Conservation (phyloP, 2,329 filamentous ascomycete species). For the Mycosphaerella arachidis region DNA sequence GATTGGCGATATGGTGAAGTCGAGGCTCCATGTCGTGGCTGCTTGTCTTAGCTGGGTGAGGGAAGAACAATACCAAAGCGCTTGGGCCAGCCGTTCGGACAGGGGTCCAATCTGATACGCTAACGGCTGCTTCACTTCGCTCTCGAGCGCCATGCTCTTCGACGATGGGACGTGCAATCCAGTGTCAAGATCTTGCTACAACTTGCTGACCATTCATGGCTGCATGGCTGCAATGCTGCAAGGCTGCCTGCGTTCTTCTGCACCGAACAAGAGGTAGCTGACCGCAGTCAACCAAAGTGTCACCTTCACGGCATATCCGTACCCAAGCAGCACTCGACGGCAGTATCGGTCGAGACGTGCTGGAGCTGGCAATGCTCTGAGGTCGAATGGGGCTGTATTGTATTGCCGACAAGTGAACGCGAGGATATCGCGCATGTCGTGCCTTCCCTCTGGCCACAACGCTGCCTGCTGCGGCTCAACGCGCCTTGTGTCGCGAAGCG, state of each 20-base stretch:
- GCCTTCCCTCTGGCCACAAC: neutral
- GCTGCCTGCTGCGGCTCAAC: neutral
- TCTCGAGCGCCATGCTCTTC: neutral
- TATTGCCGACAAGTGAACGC: neutral
- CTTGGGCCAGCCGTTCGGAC: neutral
- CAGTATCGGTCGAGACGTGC: neutral
- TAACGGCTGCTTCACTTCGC: neutral
- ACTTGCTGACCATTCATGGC: no score
- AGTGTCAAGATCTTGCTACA: no score
- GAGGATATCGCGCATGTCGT: neutral
- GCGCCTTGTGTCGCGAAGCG: neutral
- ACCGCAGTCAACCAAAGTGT: no score
- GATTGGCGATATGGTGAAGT: neutral
- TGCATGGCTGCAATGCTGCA: no score
- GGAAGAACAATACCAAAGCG: conserved; percentile 7
- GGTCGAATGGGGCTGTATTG: neutral
- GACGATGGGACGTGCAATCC: no score
- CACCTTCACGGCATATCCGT: no score
- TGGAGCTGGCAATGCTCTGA: neutral
- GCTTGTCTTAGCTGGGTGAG: neutral
- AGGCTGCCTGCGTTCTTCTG: no score
- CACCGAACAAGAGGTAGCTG: no score
- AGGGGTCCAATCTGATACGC: conserved; percentile 5
- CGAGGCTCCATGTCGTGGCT: neutral
- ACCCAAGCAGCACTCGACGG: no score